These are phyloP conservation scores for Eremochloa ophiuroides DNA, from an alignment of 176 grass and related monocot species.

Conservation along the genomic window DNA sequence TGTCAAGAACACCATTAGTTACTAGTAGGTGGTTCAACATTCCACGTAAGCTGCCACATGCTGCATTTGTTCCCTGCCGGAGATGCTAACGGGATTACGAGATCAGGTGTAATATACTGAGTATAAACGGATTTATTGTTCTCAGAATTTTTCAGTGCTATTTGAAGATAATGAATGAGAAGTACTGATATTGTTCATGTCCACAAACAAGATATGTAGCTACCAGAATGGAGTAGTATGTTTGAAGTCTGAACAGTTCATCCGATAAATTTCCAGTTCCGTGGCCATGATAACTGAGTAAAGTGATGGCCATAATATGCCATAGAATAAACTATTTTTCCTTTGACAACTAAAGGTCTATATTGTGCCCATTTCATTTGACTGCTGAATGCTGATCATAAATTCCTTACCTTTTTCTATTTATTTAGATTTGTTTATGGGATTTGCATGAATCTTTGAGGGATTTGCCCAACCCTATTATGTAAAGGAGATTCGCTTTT, in stretches of 20 bases:
- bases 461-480: neutral
- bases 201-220: neutral
- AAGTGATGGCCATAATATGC: neutral
- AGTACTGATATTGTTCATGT: neutral
- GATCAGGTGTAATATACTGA: slow-evolving; percentile 37
- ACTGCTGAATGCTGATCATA: neutral
- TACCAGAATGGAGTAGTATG: neutral
- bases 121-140: slow-evolving; percentile 37
- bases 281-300: neutral
- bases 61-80: slow-evolving; percentile 23
- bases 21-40: slow-evolving; percentile 2
- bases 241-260: neutral
- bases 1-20: slow-evolving; percentile 29
- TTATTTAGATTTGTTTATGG: neutral
- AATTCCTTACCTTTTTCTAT: neutral
- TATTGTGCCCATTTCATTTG: neutral
- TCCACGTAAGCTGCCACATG: slow-evolving; percentile 19
- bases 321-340: slow-evolving; percentile 17
- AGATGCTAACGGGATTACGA: slow-evolving; percentile 40
- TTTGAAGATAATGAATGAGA: slow-evolving; percentile 19
- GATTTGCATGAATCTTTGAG: slow-evolving; percentile 1
- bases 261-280: neutral
- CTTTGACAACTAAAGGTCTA: neutral
- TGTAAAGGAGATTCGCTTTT: slow-evolving; percentile 15
- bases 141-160: slow-evolving; percentile 17